These are phyloP conservation scores for Clavispora vitiphila DNA, from an alignment of 805 yeast species.

Conservation along the genomic window DNA sequence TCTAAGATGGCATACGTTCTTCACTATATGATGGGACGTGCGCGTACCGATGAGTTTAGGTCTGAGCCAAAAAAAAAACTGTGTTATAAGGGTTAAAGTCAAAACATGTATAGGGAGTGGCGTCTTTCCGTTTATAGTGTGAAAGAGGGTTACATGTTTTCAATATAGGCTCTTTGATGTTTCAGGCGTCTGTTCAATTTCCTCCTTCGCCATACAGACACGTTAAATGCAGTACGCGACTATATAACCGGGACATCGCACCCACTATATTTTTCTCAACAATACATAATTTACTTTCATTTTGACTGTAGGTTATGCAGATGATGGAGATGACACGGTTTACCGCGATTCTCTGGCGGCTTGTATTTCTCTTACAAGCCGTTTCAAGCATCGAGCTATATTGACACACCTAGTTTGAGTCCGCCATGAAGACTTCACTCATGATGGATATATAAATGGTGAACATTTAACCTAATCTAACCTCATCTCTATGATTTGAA, in stretches of 20 bases:
- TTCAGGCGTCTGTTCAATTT: too few relatives aligned
- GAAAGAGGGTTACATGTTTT: too few relatives aligned
- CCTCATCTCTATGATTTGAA: too few relatives aligned
- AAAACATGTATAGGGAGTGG: too few relatives aligned
- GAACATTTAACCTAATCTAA: too few relatives aligned
- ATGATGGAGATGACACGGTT: not conserved
- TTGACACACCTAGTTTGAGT: slow-evolving; percentile 44
- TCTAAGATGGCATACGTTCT: not conserved
- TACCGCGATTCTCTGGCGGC: slow-evolving; percentile 4
- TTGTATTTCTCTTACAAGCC: slow-evolving; percentile 4
- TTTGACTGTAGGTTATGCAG: not conserved
- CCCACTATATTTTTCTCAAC: not conserved
- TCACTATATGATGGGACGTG: slow-evolving; percentile 7
- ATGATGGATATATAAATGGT: slow-evolving; percentile 43
- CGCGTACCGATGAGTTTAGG: slow-evolving; percentile 10
- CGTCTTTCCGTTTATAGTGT: too few relatives aligned
- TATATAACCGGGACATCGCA: not conserved
- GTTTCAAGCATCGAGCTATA: slow-evolving; percentile 29
- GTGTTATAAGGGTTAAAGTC: too few relatives aligned
- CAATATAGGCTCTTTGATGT: too few relatives aligned
- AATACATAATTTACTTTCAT: not conserved
- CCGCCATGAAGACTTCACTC: slow-evolving; percentile 29
- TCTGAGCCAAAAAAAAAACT: too few relatives aligned
- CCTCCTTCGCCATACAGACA: not conserved
- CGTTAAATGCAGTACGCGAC: not conserved